phyloP scores from a whole-genome alignment of 2,329 filamentous ascomycete species.

The Cadophora sp. region DNA sequence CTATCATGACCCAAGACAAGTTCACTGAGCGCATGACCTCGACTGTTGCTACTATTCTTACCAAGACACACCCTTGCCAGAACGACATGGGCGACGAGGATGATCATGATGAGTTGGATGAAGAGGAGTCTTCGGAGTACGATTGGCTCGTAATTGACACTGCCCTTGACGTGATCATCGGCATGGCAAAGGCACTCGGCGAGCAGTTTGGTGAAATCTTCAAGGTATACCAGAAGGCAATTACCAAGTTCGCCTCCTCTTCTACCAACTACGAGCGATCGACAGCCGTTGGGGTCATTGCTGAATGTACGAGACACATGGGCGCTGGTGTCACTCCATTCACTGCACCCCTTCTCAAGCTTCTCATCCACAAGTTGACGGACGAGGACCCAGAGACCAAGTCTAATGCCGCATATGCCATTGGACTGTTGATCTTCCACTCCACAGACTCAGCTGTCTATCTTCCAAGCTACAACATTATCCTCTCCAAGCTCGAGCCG shows the following conservation, averaged over 20 bases:
- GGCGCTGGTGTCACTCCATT: slow-evolving; percentile 80
- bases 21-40: slow-evolving; percentile 79
- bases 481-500: slow-evolving; percentile 86
- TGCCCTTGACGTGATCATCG: slow-evolving; percentile 87
- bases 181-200: slow-evolving; percentile 83
- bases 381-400: slow-evolving; percentile 93
- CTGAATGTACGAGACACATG: slow-evolving; percentile 89
- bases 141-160: slow-evolving; percentile 98
- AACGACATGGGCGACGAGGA: slow-evolving; percentile 85
- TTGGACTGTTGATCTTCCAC: slow-evolving; percentile 83
- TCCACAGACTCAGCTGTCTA: slow-evolving; percentile 76
- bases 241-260: slow-evolving; percentile 87
- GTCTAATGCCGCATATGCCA: slow-evolving; percentile 93
- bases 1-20: slow-evolving; percentile 76
- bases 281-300: slow-evolving; percentile 88
- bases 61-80: slow-evolving; percentile 91
- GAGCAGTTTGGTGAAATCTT: slow-evolving; percentile 83
- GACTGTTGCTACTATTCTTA: slow-evolving; percentile 79
- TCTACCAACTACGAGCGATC: slow-evolving; percentile 87
- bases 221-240: slow-evolving; percentile 94
- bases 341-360: slow-evolving; percentile 77
- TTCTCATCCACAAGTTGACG: slow-evolving; percentile 83
- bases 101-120: slow-evolving; percentile 73
- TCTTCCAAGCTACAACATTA: slow-evolving; percentile 74
- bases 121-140: slow-evolving; percentile 83